Conservation (phyloP, 495 filamentous ascomycete species). For the Immersiella caudata region DNA sequence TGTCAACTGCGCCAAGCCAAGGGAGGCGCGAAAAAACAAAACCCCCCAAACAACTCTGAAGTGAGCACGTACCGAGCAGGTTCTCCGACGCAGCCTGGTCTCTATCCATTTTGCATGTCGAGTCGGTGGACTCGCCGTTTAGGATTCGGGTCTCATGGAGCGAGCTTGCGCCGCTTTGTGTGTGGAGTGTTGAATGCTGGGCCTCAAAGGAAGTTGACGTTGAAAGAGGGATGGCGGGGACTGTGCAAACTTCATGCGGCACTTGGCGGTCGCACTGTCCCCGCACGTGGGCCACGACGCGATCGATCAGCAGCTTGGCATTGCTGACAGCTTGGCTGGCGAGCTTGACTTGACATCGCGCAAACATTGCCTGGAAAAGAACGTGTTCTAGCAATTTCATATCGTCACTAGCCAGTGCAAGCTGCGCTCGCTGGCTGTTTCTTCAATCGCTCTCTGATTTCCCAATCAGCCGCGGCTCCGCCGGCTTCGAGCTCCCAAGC, state of each 20-base stretch:
- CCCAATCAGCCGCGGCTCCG: too few relatives aligned
- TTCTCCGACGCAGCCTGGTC: slow-evolving; percentile 17
- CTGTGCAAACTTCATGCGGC: neutral
- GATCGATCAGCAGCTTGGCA: slow-evolving; percentile 2
- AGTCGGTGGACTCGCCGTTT: too few relatives aligned
- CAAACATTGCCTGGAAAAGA: neutral
- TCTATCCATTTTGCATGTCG: slow-evolving; percentile 21
- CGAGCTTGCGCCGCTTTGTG: neutral
- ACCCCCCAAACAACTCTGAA: neutral
- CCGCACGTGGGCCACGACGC: neutral
- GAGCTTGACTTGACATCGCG: neutral
- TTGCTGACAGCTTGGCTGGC: neutral
- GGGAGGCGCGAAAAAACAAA: neutral
- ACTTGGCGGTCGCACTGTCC: neutral
- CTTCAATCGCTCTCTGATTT: too few relatives aligned
- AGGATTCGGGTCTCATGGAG: neutral
- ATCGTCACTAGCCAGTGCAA: neutral
- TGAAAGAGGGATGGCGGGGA: slow-evolving; percentile 10
- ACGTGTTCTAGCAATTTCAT: neutral
- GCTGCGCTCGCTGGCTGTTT: too few relatives aligned
- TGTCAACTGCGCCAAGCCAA: neutral
- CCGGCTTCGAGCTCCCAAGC: too few relatives aligned
- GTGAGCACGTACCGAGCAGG: slow-evolving; percentile 15
- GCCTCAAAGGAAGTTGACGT: neutral
- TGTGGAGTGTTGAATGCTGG: neutral